Conservation (phyloP, 768 basidiomycete genomes). For the Psilocybe azurescens region DNA sequence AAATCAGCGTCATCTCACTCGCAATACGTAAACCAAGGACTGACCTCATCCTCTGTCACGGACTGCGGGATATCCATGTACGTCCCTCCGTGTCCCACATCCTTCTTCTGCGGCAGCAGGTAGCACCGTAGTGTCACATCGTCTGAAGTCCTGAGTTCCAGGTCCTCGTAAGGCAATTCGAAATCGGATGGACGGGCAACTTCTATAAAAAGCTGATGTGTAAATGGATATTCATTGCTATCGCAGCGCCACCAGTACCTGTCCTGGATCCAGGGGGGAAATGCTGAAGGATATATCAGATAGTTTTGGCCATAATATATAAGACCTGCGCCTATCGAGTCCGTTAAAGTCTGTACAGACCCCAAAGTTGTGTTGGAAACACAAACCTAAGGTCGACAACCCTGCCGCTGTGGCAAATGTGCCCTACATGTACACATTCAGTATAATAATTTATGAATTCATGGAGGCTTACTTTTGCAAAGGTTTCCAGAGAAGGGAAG, state of each 20-base stretch:
- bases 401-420: conserved; percentile 61
- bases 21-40: not conserved
- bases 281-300: conserved; percentile 89
- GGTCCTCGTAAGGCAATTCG: conserved; percentile 75
- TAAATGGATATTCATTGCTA: not conserved
- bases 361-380: not conserved
- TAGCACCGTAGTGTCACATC: conserved; percentile 76
- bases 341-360: not conserved
- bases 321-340: conserved; percentile 64
- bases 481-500: conserved; percentile 50
- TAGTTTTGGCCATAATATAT: conserved; percentile 88
- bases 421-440: conserved; percentile 39
- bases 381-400: conserved; percentile 59
- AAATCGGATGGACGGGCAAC: conserved; percentile 75
- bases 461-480: conserved; percentile 45
- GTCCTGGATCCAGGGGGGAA: conserved; percentile 78
- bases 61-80: conserved; percentile 27
- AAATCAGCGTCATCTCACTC: no score
- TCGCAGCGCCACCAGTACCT: conserved; percentile 46
- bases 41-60: conserved; percentile 59
- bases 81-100: conserved; percentile 31
- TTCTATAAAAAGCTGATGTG: conserved; percentile 44
- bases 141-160: conserved; percentile 77
- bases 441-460: not conserved
- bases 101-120: conserved; percentile 68